Evolutionary conservation across 257 asterid species (phyloP).

Genomic region (Ligustrum vulgare): DNA sequence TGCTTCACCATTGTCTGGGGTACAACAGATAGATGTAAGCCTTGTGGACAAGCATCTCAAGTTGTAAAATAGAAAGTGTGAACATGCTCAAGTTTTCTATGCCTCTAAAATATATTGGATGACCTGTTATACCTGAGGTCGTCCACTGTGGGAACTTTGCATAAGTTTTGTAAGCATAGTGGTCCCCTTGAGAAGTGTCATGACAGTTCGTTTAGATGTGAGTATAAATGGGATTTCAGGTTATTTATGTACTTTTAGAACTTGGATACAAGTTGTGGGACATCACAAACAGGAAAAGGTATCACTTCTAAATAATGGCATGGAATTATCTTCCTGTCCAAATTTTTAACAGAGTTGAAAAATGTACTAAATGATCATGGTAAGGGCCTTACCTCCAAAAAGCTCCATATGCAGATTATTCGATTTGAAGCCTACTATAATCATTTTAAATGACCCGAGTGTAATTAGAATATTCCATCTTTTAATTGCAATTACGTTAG

Average conservation of each 20-base stretch:
- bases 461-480: not conserved
- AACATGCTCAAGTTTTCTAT: not conserved
- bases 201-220: not conserved
- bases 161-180: not conserved
- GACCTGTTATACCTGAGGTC: not conserved
- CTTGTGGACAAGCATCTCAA: not conserved
- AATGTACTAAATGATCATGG: not conserved
- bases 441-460: not conserved
- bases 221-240: not conserved
- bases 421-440: not conserved
- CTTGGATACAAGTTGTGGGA: not conserved
- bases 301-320: not conserved
- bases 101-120: not conserved
- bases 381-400: not conserved
- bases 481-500: not conserved
- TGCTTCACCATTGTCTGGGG: not conserved
- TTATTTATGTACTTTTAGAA: not conserved
- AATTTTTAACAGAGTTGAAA: not conserved
- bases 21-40: not conserved
- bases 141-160: not conserved
- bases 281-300: not conserved
- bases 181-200: not conserved
- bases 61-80: not conserved
- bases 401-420: not conserved
- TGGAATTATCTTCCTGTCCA: not conserved